Conservation (phyloP, 371 early-diverging fungal species). For the Polyrhizophydium stewartii region DNA sequence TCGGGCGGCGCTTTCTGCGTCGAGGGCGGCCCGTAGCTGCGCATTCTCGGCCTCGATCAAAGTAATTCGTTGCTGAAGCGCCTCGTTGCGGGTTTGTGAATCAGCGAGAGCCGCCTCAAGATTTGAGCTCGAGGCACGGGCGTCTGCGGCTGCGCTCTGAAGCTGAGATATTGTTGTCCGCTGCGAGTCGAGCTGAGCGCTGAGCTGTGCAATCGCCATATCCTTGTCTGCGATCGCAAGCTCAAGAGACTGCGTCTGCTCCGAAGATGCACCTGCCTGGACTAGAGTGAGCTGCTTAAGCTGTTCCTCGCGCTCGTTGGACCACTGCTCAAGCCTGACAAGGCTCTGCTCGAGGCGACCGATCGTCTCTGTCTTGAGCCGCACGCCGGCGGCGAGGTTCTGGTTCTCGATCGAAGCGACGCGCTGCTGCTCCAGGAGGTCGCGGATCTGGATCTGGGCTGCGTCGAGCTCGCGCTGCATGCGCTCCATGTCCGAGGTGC, state of each 20-base stretch:
- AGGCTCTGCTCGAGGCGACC: not conserved
- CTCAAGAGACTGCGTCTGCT: not conserved
- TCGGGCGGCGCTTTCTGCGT: not conserved
- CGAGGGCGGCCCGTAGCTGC: not conserved
- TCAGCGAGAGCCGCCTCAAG: no score
- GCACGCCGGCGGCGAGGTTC: not conserved
- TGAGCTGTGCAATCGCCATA: not conserved
- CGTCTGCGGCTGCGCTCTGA: no score
- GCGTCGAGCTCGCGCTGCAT: not conserved
- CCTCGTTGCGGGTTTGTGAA: no score
- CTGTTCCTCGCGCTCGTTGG: not conserved
- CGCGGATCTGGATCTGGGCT: not conserved
- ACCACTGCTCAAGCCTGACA: not conserved
- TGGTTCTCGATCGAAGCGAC: not conserved
- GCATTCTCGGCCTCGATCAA: not conserved
- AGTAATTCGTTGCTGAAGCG: no score
- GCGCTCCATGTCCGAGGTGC: not conserved
- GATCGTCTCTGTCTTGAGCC: not conserved
- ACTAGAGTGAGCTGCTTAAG: not conserved
- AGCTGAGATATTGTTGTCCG: no score
- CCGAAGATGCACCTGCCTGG: not conserved
- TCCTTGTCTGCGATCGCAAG: not conserved
- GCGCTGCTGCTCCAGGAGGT: not conserved
- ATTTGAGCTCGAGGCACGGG: no score
- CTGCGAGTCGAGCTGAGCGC: not conserved